Base-by-base conservation (phyloP, 108 stramenopile genomes). In the Pseudonitzschia multiseries region DNA sequence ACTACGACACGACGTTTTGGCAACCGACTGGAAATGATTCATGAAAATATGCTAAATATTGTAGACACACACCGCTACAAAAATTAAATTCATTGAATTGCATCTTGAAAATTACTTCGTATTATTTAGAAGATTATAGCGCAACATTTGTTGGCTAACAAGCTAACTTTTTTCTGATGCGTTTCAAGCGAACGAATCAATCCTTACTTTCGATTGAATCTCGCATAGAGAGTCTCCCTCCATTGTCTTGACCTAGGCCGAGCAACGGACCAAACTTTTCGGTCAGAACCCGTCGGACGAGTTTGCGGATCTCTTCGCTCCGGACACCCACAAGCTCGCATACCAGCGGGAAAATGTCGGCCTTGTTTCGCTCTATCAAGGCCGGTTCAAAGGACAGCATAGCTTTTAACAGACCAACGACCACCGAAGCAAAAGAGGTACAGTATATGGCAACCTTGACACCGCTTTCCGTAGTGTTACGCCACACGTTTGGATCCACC, bases 391-490 rank as follows among this genome's bases (percentile, higher is more conserved):
- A 70, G 8, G 63, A 70, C n/a, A 78, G 61, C 54, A 94, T 83
- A 26, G 74, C 75, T 32, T 87, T 71, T 22, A 94, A 76, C 42
- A 94, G 79, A n/a, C 79, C 68, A 8, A 90, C 86, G 13, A 91
- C 85, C 40, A 90, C 90, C 28, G 80, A 81, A 22, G 86, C 89
- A 82, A 89, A 94, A 1, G 87, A 91, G 33, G 93, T 94, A 68
- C 93, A 94, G 63, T 89, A 90, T 31, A 86, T 63, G 1, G 93
- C 93, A 28, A 90, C 82, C 75, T 94, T 91, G 43, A 88, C 83
- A 15, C 89, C 88, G 59, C 91, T 86, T 70, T 93, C 93, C 44
- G 68, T 81, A 0, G 81, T 78, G 72, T 80, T 86, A 65, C 87
- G 78, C 93, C 93, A 93, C 1, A 89, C 88, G 76, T 91, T 91